Evolutionary conservation across 441 rosid genomes (phyloP).

Genomic region (Erodium trifolium): DNA sequence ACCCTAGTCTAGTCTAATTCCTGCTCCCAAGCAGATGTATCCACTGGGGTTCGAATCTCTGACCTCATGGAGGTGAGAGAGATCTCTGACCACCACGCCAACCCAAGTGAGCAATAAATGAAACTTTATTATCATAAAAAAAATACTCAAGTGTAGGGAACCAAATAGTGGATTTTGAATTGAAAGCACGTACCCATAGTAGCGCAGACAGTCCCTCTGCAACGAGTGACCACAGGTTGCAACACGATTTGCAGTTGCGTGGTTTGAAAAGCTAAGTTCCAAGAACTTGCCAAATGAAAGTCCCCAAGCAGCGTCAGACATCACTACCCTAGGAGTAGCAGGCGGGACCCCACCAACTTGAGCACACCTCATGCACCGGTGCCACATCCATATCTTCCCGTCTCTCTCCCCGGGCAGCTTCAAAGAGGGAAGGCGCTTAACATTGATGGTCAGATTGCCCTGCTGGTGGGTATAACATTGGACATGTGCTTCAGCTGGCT

Average conservation of each 20-base stretch:
- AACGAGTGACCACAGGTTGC: conserved; percentile 99
- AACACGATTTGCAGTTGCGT: conserved; percentile 98
- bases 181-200: conserved; percentile 67
- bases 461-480: conserved; percentile 96
- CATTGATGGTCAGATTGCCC: conserved; percentile 94
- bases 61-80: too few species aligned
- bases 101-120: too few species aligned
- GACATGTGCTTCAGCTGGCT: conserved; percentile 96
- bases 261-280: conserved; percentile 99
- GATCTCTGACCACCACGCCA: too few species aligned
- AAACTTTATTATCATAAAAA: not conserved
- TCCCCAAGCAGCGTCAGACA: conserved; percentile 99
- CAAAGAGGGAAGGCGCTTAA: conserved; percentile 63
- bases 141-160: not conserved
- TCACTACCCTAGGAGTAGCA: conserved; percentile 82
- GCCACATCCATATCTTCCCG: conserved; percentile 99
- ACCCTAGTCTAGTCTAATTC: too few species aligned
- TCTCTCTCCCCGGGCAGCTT: conserved; percentile 81
- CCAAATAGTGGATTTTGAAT: not conserved
- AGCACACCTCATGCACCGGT: conserved; percentile 86
- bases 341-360: conserved; percentile 76
- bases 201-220: conserved; percentile 98
- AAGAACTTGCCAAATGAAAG: conserved; percentile 94
- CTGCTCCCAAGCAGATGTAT: too few species aligned
- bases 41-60: too few species aligned